phyloP scores from a whole-genome alignment of 768 basidiomycete genomes.

The Amanita polypyramis region DNA sequence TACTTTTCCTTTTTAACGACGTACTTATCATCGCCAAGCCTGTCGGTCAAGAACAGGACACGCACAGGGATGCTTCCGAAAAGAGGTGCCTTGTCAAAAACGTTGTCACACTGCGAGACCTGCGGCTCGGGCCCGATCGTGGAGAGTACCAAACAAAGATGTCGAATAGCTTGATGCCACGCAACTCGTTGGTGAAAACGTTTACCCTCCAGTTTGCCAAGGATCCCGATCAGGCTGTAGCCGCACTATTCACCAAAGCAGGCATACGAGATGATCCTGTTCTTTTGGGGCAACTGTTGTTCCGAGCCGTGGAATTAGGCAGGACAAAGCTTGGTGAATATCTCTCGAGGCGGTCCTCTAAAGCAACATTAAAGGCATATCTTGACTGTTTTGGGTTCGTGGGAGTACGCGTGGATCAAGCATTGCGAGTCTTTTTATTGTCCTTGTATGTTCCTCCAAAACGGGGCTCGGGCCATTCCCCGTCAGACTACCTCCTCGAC shows the following conservation, averaged over 20 bases:
- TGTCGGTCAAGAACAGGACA: slow-evolving; percentile 58
- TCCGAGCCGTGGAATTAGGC: slow-evolving; percentile 79
- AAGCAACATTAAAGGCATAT: slow-evolving; percentile 70
- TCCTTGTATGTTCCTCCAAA: slow-evolving; percentile 51
- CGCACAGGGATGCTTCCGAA: slow-evolving; percentile 51
- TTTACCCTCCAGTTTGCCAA: slow-evolving; percentile 75
- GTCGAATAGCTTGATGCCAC: slow-evolving; percentile 26
- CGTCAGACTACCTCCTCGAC: slow-evolving; percentile 66
- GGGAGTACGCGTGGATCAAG: slow-evolving; percentile 78
- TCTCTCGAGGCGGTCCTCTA: slow-evolving; percentile 64
- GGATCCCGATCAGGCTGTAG: slow-evolving; percentile 74
- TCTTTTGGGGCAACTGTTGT: slow-evolving; percentile 68
- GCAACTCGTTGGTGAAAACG: slow-evolving; percentile 53
- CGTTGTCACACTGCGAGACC: slow-evolving; percentile 65
- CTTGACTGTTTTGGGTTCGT: slow-evolving; percentile 83
- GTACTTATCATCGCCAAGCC: slow-evolving; percentile 92
- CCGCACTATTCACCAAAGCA: slow-evolving; percentile 54
- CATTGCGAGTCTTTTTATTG: slow-evolving; percentile 81
- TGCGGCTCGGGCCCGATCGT: slow-evolving; percentile 63
- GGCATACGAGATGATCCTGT: slow-evolving; percentile 52
- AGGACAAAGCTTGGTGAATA: slow-evolving; percentile 76
- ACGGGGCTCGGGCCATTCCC: slow-evolving; percentile 22
- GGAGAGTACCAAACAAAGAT: slow-evolving; percentile 43
- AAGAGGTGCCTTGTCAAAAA: slow-evolving; percentile 84
- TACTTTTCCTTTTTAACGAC: slow-evolving; percentile 95